A percentile compares a stretch with the other conserved stretches of the same genome.
Evolutionary conservation across 2,329 filamentous ascomycete species (phyloP).

Genomic region (Berkeleyomyces basicola): DNA sequence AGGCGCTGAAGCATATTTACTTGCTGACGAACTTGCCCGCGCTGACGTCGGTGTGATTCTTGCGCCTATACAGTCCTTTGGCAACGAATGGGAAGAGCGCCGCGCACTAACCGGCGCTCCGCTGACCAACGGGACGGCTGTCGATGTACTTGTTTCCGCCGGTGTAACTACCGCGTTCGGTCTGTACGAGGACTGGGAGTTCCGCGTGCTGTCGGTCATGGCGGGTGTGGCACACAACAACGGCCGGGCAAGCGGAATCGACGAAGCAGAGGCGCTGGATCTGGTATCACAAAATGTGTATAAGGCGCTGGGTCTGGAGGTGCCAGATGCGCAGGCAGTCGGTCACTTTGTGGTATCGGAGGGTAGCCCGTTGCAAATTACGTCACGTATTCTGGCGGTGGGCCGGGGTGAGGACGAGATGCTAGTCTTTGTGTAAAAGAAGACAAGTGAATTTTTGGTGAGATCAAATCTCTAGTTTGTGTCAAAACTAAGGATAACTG

Average conservation of each 20-base stretch:
- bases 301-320: constrained; percentile 35
- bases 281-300: constrained; percentile 41
- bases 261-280: constrained; percentile 36
- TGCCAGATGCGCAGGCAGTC: constrained; percentile 17
- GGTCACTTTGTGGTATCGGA: constrained; percentile 46
- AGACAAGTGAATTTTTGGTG: not conserved
- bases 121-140: constrained; percentile 45
- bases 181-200: constrained; percentile 43
- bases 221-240: constrained; percentile 45
- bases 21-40: constrained; percentile 40
- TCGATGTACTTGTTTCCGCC: constrained; percentile 40
- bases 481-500: not conserved
- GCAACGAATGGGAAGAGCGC: constrained; percentile 41
- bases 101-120: constrained; percentile 47
- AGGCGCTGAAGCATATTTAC: constrained; percentile 44
- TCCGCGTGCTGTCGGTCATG: constrained; percentile 40
- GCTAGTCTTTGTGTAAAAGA: constrained; percentile 11
- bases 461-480: not conserved
- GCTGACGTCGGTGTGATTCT: constrained; percentile 44
- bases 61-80: constrained; percentile 39
- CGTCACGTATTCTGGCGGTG: constrained; percentile 37
- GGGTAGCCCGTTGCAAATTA: constrained; percentile 45
- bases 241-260: constrained; percentile 30
- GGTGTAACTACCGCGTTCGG: constrained; percentile 43
- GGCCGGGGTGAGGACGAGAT: constrained; percentile 17